Base-by-base conservation (phyloP, 768 basidiomycete species). In the Fomitopsis serialis region DNA sequence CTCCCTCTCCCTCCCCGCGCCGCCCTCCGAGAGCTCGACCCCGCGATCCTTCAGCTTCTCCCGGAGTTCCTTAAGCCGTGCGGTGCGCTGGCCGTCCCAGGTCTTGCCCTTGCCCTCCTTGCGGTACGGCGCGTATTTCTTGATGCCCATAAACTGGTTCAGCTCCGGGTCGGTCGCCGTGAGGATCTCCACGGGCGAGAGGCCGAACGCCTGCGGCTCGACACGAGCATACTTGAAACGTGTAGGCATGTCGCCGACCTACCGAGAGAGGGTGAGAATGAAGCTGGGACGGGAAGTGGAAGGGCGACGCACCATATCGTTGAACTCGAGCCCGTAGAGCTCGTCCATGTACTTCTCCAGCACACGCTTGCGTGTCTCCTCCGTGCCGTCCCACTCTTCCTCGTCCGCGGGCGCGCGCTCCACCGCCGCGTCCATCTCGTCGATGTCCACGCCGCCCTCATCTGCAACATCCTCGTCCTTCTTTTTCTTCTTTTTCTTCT, bases 81-180 rank as follows among this genome's bases (percentile, higher is more conserved):
- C 80, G 22, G 72, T 73, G 13, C 89, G 78, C 36, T 73, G 77
- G 32, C 74, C 68, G 62, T 89, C 88, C 84, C 85, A 92, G 29
- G 68, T 73, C n/a, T 63, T 69, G 61, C 68, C 74, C 55, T 57
- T 48, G 46, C 61, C 61, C 25, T 79, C 77, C 44, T 80, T 75
- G 42, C 90, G 83, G 68, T 98, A 98, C 6, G 97, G 92, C 15
- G 96, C 97, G 58, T 92, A 79, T 67, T 89, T 88, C 72, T 92
- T 96, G 61, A 98, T 74, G 42, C 87, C 81, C 70, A 96, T 80
- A 68, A 92, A 92, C 54, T 89, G 78, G 71, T 98, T 99, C 46
- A 99, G 79, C 65, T 99, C 97, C 52, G 83, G 76, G 69, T 99
- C 96, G 2, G 86, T 91, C 6, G 96, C 94, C 63, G 92, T 78